Evolutionary conservation across 306 rosid genomes (phyloP).

Genomic region (Fragaria ananassa): DNA sequence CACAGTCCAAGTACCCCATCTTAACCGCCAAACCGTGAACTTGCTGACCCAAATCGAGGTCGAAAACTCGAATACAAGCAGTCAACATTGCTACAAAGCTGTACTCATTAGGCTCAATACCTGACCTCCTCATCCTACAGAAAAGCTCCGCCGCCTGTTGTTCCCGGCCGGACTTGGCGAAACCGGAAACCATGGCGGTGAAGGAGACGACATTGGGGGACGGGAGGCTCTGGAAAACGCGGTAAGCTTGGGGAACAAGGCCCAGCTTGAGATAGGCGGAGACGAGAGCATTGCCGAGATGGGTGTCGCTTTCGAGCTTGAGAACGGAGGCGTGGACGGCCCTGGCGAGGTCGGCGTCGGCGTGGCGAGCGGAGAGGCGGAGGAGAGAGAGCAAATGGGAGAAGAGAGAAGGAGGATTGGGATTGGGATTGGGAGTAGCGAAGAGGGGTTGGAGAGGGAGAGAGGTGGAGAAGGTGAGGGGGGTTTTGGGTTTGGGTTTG

Average conservation of each 20-base stretch:
- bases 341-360: constrained; percentile 41
- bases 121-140: constrained; percentile 50
- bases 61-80: constrained; percentile 44
- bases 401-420: constrained; percentile 12
- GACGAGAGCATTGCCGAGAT: constrained; percentile 49
- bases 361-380: constrained; percentile 44
- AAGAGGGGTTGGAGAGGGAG: constrained; percentile 22
- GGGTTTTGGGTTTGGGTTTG: constrained; percentile 3
- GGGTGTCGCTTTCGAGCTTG: constrained; percentile 43
- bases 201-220: constrained; percentile 57
- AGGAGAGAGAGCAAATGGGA: constrained; percentile 35
- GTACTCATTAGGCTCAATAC: constrained; percentile 59
- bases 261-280: constrained; percentile 53
- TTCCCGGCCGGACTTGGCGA: constrained; percentile 56
- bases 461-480: constrained; percentile 27
- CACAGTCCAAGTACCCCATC: constrained; percentile 42
- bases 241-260: constrained; percentile 50
- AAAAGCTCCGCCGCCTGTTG: constrained; percentile 58
- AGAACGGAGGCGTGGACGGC: constrained; percentile 55
- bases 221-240: constrained; percentile 44
- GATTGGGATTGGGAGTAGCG: not conserved
- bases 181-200: constrained; percentile 63
- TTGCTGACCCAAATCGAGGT: constrained; percentile 51
- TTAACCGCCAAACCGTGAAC: constrained; percentile 60
- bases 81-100: constrained; percentile 74